phyloP scores from a whole-genome alignment of 2,329 filamentous ascomycete species.

The Verticillium tricorpus region DNA sequence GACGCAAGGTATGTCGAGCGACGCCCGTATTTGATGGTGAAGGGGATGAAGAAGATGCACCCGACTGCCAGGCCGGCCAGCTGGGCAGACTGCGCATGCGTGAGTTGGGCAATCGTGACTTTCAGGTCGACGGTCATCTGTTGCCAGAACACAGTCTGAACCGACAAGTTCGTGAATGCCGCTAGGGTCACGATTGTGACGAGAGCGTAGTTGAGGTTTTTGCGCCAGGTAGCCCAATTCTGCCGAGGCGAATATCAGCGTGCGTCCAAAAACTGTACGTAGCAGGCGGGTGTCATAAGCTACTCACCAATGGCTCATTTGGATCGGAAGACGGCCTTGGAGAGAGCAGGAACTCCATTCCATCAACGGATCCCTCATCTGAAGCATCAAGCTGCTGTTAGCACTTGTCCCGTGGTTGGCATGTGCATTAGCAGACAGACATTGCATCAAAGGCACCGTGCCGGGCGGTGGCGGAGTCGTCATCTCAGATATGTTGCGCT shows the following conservation, averaged over 20 bases:
- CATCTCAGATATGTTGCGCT: background rate
- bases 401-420: background rate
- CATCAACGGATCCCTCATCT: conserved; percentile 4
- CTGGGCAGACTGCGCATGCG: conserved; percentile 20
- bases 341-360: conserved; percentile 5
- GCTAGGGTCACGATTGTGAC: conserved; percentile 21
- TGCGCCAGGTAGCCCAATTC: conserved; percentile 26
- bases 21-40: conserved; percentile 28
- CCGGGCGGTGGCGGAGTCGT: conserved; percentile 3
- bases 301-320: conserved; percentile 25
- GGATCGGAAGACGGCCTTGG: conserved; percentile 17
- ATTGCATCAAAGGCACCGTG: conserved; percentile 5
- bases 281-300: too few relatives aligned
- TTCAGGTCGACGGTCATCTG: conserved; percentile 25
- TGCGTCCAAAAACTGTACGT: background rate
- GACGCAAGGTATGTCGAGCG: conserved; percentile 23
- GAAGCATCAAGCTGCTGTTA: background rate
- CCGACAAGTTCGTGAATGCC: conserved; percentile 21
- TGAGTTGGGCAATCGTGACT: conserved; percentile 20
- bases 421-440: background rate
- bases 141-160: conserved; percentile 25
- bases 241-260: conserved; percentile 1
- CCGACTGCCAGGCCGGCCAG: conserved; percentile 26
- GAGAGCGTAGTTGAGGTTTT: conserved; percentile 22
- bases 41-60: conserved; percentile 28